Percentiles rank a stretch among this genome's conserved stretches.
phyloP scores from a whole-genome alignment of 23 red algal genomes.

The Cyanidium caldarium region DNA sequence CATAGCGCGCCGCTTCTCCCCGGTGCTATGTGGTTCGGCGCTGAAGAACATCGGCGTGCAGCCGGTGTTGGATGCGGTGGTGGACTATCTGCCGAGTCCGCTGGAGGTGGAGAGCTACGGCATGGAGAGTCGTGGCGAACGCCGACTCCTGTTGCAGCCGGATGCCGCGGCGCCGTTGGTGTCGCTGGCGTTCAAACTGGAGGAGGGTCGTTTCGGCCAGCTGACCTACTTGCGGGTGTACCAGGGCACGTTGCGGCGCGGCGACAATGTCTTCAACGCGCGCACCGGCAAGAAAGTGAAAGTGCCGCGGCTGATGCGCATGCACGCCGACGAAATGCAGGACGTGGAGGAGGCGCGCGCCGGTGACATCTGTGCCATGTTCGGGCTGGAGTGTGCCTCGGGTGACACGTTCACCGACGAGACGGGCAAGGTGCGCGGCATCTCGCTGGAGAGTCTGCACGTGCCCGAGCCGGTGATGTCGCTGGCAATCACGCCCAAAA shows the following conservation, averaged over 20 bases:
- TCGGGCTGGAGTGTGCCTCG: conserved; percentile 90
- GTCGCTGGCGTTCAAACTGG: conserved; percentile 86
- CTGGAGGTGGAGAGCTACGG: conserved; percentile 42
- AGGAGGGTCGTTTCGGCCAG: conserved; percentile 92
- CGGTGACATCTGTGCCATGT: conserved; percentile 97
- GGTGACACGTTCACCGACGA: conserved; percentile 87
- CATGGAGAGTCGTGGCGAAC: conserved; percentile 11
- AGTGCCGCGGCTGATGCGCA: conserved; percentile 76
- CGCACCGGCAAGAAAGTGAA: conserved; percentile 73
- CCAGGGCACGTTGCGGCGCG: conserved; percentile 60
- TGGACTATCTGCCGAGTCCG: conserved; percentile 80
- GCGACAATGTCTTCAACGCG: conserved; percentile 56
- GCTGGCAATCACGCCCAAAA: conserved; percentile 58
- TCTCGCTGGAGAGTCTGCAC: conserved; percentile 80
- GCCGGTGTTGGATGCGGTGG: conserved; percentile 73
- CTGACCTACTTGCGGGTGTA: conserved; percentile 92
- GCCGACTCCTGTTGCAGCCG: conserved; percentile 15
- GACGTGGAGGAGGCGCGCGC: conserved; percentile 62
- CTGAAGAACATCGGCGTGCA: conserved; percentile 95
- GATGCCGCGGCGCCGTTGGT: conserved; percentile 45
- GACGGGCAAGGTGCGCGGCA: conserved; percentile 6
- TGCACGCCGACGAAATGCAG: conserved; percentile 91
- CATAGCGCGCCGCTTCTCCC: conserved; percentile 57
- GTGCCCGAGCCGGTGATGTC: conserved; percentile 89
- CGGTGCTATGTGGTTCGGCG: conserved; percentile 63